Conservation (phyloP, 2,329 filamentous ascomycete genomes). For the Plectosphaerella sp. region DNA sequence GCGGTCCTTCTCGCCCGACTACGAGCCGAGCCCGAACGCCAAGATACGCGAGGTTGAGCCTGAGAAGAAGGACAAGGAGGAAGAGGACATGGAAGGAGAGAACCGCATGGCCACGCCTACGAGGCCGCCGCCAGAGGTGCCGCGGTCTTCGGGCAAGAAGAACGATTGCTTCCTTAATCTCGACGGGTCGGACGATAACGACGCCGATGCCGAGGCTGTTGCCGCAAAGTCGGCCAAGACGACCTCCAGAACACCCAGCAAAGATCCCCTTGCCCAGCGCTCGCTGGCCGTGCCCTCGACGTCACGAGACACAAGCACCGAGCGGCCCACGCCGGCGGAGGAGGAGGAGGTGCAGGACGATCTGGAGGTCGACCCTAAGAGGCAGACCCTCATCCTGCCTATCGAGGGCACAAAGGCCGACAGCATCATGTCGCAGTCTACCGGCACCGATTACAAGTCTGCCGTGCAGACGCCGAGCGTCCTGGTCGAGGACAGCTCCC, state of each 20-base stretch:
- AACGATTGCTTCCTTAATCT: constrained; percentile 48
- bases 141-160: constrained; percentile 23
- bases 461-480: constrained; percentile 33
- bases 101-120: constrained; percentile 22
- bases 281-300: not conserved
- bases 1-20: constrained; percentile 69
- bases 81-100: constrained; percentile 26
- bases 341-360: constrained; percentile 8
- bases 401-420: constrained; percentile 31
- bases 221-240: constrained; percentile 4
- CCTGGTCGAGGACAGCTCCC: constrained; percentile 36
- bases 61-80: constrained; percentile 27
- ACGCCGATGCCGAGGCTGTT: constrained; percentile 22
- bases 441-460: constrained; percentile 34
- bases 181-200: constrained; percentile 42
- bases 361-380: constrained; percentile 26
- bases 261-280: not conserved
- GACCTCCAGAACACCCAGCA: constrained; percentile 8
- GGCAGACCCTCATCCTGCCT: constrained; percentile 35
- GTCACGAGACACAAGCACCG: constrained; percentile 1
- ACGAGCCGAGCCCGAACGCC: constrained; percentile 67
- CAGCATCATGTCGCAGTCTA: constrained; percentile 28
- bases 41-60: constrained; percentile 62
- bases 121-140: constrained; percentile 25
- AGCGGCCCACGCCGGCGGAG: not conserved